Base-by-base conservation (phyloP, 1,139 yeast species). In the Lodderomyces elongisporus region DNA sequence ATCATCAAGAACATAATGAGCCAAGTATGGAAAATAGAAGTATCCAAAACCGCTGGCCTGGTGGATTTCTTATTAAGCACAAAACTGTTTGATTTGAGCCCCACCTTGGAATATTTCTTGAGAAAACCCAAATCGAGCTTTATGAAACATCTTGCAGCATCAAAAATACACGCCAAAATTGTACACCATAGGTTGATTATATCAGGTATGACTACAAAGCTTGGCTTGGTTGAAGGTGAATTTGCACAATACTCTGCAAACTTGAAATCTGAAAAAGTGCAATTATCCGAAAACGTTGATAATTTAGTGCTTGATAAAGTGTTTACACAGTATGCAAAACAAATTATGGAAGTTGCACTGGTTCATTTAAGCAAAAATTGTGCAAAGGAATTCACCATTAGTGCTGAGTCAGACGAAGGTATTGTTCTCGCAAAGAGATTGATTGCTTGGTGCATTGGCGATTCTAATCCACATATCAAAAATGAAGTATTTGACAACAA, bases 31-130 rank as follows among this genome's bases (percentile, higher is more conserved):
- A 32, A 41, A 20, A 43, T 44, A 29, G 30, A 31, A 4, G 31
- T 33, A 10, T 20, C 36, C 12, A 18, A 18, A 18, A 18, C 10
- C 22, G 10, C 22, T 18, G 7, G 10, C n/a, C n/a, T n/a, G n/a
- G n/a, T n/a, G n/a, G n/a, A n/a, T n/a, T n/a, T n/a, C n/a, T n/a
- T 24, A 24, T 7, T 24, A 7, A 24, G 12, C 26, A 24, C 26
- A 6, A 24, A 24, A 13, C 22, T 22, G 14, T n/a, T 35, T 12
- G 22, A n/a, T n/a, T 25, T 39, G 13, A 32, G 21, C 18, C 35
- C 33, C 9, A 25, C 67, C 14, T 79, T 77, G 30, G 45, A 74
- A 37, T 75, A 75, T 40, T 52, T 77, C 16, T 45, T 77, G 4
- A 33, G 31, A 4, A 31, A 34, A 6, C 21, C 17, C 13, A 28